Conservation (phyloP, 768 basidiomycete species). For the Phlebiopsis gigantea region DNA sequence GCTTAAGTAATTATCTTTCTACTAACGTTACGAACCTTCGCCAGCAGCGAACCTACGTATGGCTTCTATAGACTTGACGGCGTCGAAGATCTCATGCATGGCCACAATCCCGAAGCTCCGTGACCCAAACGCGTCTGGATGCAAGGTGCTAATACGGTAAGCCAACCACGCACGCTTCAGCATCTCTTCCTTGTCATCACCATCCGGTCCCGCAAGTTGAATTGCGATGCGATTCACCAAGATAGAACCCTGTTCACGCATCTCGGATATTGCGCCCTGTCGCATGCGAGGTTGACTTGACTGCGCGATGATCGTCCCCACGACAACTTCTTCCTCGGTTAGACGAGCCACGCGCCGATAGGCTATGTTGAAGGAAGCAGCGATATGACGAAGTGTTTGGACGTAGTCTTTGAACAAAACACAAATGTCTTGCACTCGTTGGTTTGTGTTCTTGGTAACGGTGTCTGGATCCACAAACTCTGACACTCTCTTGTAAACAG, state of each 20-base stretch:
- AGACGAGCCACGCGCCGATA: slow-evolving; percentile 34
- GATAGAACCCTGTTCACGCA: slow-evolving; percentile 46
- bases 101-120: slow-evolving; percentile 54
- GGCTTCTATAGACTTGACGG: slow-evolving; percentile 33
- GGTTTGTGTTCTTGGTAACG: not conserved
- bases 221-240: slow-evolving; percentile 33
- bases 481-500: slow-evolving; percentile 11
- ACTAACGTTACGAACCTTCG: no score
- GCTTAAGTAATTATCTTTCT: no score
- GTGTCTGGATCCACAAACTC: slow-evolving; percentile 10
- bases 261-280: slow-evolving; percentile 40
- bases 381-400: slow-evolving; percentile 40
- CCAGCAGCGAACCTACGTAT: no score
- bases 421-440: not conserved
- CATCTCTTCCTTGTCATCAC: slow-evolving; percentile 27
- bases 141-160: slow-evolving; percentile 37
- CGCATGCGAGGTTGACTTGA: slow-evolving; percentile 47
- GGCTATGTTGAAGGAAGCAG: slow-evolving; percentile 39
- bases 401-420: slow-evolving; percentile 31
- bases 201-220: slow-evolving; percentile 39
- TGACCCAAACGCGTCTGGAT: slow-evolving; percentile 39
- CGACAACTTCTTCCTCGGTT: slow-evolving; percentile 54
- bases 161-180: slow-evolving; percentile 46
- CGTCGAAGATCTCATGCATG: slow-evolving; percentile 47
- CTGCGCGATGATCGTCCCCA: slow-evolving; percentile 58